These are phyloP conservation scores for Phaeosphaeriaceae sp. DNA, from an alignment of 2,329 filamentous ascomycete genomes.

Conservation along the genomic window DNA sequence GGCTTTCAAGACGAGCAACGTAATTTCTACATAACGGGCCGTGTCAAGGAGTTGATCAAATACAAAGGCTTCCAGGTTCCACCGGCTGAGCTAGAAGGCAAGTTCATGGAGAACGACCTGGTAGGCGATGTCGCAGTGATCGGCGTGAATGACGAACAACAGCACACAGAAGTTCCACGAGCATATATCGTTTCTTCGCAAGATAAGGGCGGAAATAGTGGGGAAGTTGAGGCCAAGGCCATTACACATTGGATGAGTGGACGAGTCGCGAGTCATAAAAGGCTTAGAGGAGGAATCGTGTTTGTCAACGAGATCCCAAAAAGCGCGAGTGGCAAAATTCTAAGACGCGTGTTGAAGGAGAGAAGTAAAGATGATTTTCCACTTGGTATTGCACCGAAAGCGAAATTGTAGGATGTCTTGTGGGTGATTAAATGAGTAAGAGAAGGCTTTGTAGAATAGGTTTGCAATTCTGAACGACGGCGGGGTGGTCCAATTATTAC, in stretches of 20 bases:
- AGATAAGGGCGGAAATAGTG: conserved; percentile 2
- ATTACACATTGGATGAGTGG: conserved; percentile 28
- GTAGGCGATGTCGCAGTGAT: conserved; percentile 38
- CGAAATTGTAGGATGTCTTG: conserved; percentile 18
- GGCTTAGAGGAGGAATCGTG: conserved; percentile 42
- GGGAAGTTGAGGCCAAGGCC: conserved; percentile 18
- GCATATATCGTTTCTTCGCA: conserved; percentile 36
- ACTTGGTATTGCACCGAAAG: conserved; percentile 17
- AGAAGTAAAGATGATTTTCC: conserved; percentile 21
- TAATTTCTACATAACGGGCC: conserved; percentile 41
- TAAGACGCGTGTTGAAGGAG: conserved; percentile 42
- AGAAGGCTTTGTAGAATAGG: too few species aligned
- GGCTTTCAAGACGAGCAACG: conserved; percentile 31
- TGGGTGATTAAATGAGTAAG: neutral
- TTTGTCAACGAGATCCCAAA: conserved; percentile 57
- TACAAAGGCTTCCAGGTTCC: conserved; percentile 41
- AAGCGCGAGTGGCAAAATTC: conserved; percentile 55
- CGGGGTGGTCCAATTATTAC: too few species aligned
- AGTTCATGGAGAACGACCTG: conserved; percentile 29
- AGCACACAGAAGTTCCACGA: conserved; percentile 37
- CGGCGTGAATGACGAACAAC: conserved; percentile 30
- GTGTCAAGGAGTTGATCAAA: conserved; percentile 42
- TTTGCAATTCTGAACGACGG: too few species aligned
- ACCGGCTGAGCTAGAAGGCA: conserved; percentile 37
- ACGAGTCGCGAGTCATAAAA: conserved; percentile 38